Evolutionary conservation across 2,329 filamentous ascomycete genomes (phyloP), one percentile per base, ranked within the genome.

Genomic region (Trichoderma brevicompactum): DNA sequence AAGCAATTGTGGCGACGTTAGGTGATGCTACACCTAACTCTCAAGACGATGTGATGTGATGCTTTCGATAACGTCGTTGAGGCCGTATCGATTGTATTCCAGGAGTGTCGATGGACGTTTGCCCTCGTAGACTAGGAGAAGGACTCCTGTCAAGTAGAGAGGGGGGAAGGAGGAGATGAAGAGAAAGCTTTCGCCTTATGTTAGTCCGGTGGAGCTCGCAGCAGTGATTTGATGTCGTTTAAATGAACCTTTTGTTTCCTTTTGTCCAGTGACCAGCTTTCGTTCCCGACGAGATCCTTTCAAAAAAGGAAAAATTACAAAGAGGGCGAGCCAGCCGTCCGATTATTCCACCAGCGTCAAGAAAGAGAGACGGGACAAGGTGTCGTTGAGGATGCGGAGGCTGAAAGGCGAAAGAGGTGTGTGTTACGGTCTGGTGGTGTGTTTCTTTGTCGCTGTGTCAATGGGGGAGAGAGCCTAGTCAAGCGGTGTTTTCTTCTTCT

Each of bases 11-110:
- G 56, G 49, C 64, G 68, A 66, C 67, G 74, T 72, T 67, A 73
- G 75, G 77, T 74, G 70, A 55, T 61, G 55, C 40, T 40, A 65
- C 72, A 73, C 74, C 76, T 65, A 73, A 74, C 75, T 49, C 28
- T 48, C 9, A 46, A 46, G 59, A 48, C 48, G 17, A n/a, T 4
- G 48, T 8, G 28, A 17, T 38, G n/a, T 28, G 2, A 3, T n/a
- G n/a, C 32, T 38, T 53, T 50, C 46, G 48, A 17, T 28, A 41
- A 44, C 12, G n/a, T 40, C n/a, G 46, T 50, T n/a, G 41, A 38
- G 46, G 44, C 17, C 49, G 63, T 56, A 46, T 38, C 49, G 15
- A 17, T 9, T 48, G 34, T 40, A 13, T 28, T 36, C 41, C 49
- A 19, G 17, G 41, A 10, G 38, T 36, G 49, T 54, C 49, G 60